phyloP scores from a whole-genome alignment of 1,139 yeast genomes.

The Taphrina flavorubra region DNA sequence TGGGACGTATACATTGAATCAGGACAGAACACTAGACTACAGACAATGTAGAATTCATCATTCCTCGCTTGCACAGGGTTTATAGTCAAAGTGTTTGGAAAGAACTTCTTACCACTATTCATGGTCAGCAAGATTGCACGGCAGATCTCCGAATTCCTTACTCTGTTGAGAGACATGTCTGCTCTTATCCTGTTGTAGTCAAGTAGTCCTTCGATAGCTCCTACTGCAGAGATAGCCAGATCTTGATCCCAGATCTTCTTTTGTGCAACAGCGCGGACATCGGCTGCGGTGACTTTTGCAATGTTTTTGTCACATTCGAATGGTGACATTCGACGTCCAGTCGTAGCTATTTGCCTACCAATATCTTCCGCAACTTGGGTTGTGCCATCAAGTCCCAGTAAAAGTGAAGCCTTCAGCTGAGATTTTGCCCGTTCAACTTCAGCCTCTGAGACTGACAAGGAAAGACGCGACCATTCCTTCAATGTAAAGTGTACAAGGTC shows the following conservation, averaged over 20 bases:
- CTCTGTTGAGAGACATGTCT: conserved; percentile 42
- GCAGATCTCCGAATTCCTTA: not conserved
- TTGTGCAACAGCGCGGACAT: conserved; percentile 87
- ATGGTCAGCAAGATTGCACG: not conserved
- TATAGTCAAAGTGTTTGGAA: too few relatives aligned
- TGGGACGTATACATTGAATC: too few relatives aligned
- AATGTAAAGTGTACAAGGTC: conserved; percentile 73
- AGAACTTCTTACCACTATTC: conserved; percentile 12
- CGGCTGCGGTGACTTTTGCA: conserved; percentile 75
- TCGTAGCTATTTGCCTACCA: conserved; percentile 94
- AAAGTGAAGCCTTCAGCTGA: conserved; percentile 87
- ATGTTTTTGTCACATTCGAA: conserved; percentile 89
- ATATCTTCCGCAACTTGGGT: conserved; percentile 97
- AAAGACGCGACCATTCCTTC: conserved; percentile 87
- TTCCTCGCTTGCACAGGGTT: too few relatives aligned
- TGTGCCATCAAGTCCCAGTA: conserved; percentile 88
- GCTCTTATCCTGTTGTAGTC: conserved; percentile 58
- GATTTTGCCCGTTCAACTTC: conserved; percentile 95
- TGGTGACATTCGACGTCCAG: conserved; percentile 88
- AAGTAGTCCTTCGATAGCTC: conserved; percentile 72
- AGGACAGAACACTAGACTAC: too few relatives aligned
- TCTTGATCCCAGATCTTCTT: conserved; percentile 78
- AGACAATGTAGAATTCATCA: too few relatives aligned
- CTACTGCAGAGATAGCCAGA: conserved; percentile 87
- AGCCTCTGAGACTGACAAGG: conserved; percentile 76